Conservation (phyloP, 768 basidiomycete species). For the Xerocomellus intermedius region DNA sequence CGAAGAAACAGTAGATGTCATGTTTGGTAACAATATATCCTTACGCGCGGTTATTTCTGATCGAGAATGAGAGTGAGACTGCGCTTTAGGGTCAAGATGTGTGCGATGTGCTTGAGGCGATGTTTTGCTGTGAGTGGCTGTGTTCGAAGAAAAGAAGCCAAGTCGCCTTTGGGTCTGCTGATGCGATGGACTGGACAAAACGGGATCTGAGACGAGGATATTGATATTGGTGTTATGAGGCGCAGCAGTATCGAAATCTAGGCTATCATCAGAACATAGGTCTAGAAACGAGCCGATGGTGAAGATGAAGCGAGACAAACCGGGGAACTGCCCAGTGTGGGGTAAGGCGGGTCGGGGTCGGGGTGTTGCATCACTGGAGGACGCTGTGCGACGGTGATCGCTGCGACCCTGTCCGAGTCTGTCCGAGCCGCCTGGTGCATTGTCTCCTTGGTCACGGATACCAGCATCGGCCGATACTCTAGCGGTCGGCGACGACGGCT, state of each 20-base stretch:
- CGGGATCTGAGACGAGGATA: constrained; percentile 12
- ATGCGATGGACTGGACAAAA: constrained; percentile 22
- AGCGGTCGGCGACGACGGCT: constrained; percentile 16
- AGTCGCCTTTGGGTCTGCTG: constrained; percentile 35
- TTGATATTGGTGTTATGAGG: constrained; percentile 10
- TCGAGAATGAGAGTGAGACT: constrained; percentile 39
- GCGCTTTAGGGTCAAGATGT: constrained; percentile 33
- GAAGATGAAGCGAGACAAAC: constrained; percentile 17
- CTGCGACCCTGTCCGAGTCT: constrained; percentile 7
- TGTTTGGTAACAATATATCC: constrained; percentile 14
- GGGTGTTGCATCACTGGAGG: constrained; percentile 51
- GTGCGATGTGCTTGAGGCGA: constrained; percentile 24
- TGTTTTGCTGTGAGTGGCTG: constrained; percentile 36
- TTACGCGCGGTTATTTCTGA: constrained; percentile 32
- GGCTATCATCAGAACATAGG: constrained; percentile 7
- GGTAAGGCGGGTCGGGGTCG: constrained; percentile 39
- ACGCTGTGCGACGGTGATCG: constrained; percentile 33
- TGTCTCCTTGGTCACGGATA: constrained; percentile 5
- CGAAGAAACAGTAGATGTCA: constrained; percentile 31
- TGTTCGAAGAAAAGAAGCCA: constrained; percentile 36
- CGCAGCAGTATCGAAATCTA: constrained; percentile 14
- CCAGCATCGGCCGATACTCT: constrained; percentile 7
- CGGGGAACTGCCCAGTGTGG: constrained; percentile 16
- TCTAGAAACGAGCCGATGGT: constrained; percentile 6
- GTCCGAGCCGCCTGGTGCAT: constrained; percentile 4